Evolutionary conservation across 352 stramenopile genomes (phyloP).

Genomic region (Phytophthora cactorum): DNA sequence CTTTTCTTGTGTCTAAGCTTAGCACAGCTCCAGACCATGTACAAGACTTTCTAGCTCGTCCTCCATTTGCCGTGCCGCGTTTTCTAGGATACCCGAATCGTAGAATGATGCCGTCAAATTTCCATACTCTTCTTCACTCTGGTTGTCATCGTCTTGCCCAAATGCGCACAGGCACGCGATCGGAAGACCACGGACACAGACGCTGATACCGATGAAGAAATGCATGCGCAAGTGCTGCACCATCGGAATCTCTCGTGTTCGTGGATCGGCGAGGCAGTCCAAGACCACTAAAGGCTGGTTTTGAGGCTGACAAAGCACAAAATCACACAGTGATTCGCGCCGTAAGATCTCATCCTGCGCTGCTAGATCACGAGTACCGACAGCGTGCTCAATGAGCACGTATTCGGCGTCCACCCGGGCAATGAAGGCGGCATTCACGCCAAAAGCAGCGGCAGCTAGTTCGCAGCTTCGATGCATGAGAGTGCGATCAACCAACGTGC

Average conservation of each 20-base stretch:
- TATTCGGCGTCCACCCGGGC: constrained; percentile 57
- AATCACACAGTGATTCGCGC: constrained; percentile 61
- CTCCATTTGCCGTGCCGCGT: constrained; percentile 50
- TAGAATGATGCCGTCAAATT: constrained; percentile 39
- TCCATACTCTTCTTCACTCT: constrained; percentile 24
- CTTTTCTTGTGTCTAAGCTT: background rate
- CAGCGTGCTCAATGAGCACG: constrained; percentile 56
- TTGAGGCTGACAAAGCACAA: constrained; percentile 54
- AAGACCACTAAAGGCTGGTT: constrained; percentile 51
- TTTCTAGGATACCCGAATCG: constrained; percentile 48
- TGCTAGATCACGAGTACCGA: constrained; percentile 35
- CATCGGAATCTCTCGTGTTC: constrained; percentile 61
- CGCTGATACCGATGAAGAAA: constrained; percentile 58
- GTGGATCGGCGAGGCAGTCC: constrained; percentile 52
- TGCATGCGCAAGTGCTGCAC: constrained; percentile 58
- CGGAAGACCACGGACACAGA: constrained; percentile 56
- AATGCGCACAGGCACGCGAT: constrained; percentile 70
- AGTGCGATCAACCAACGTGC: constrained; percentile 59
- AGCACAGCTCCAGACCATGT: constrained; percentile 45
- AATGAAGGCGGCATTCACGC: constrained; percentile 57
- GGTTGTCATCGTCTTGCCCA: constrained; percentile 38
- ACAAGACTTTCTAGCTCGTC: constrained; percentile 54
- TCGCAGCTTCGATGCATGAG: constrained; percentile 69
- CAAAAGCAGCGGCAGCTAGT: constrained; percentile 50
- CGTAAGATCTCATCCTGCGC: constrained; percentile 46